Evolutionary conservation across 2,329 filamentous ascomycete genomes (phyloP).

Genomic region (Diatrype stigma): DNA sequence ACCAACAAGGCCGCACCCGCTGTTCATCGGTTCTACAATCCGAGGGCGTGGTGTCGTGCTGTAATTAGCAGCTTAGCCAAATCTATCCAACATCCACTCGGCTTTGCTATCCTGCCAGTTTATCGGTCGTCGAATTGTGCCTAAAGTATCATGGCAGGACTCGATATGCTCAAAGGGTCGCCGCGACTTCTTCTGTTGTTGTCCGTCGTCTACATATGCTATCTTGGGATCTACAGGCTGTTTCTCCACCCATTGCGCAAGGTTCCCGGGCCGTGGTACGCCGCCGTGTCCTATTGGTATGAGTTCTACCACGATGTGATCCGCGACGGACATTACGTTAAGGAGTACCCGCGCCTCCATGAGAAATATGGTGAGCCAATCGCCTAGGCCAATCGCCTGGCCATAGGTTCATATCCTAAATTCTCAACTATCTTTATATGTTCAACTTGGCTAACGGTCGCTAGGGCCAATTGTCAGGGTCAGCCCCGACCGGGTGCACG

Average conservation of each 20-base stretch:
- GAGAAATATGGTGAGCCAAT: neutral
- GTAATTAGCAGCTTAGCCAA: too few species aligned
- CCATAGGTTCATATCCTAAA: too few species aligned
- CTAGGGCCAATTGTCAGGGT: neutral
- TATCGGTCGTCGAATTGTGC: neutral
- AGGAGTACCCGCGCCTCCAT: neutral
- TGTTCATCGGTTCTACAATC: too few species aligned
- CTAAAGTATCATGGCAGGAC: neutral
- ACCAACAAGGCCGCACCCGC: too few species aligned
- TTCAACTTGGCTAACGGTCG: neutral
- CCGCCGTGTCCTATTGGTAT: neutral
- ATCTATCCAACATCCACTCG: too few species aligned
- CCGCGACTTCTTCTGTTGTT: neutral
- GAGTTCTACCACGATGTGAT: neutral
- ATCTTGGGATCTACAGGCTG: neutral
- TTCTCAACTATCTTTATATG: neutral
- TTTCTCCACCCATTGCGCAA: neutral
- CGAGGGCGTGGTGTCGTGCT: too few species aligned
- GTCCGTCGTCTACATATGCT: neutral
- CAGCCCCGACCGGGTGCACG: neutral
- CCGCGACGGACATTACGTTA: neutral
- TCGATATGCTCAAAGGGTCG: neutral
- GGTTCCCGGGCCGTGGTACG: neutral
- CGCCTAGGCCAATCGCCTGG: too few species aligned
- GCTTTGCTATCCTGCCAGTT: too few species aligned